Evolutionary conservation across 345 rosid species (phyloP).

Genomic region (Arabidopsis arenosa): DNA sequence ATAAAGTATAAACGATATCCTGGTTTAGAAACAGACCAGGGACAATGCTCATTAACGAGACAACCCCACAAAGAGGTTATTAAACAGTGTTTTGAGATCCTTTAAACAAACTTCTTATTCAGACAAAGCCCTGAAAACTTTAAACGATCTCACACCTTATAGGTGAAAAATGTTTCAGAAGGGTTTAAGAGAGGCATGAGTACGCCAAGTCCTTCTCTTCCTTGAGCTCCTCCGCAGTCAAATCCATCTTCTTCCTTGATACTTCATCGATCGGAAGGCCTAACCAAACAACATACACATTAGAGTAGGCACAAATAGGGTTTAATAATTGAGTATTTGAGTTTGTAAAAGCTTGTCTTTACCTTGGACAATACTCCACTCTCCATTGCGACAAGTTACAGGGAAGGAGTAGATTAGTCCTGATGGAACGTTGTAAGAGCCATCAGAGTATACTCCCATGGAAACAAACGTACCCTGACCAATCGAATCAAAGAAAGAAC

Average conservation of each 20-base stretch:
- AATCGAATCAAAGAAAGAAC: constrained; percentile 12
- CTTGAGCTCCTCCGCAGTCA: constrained; percentile 78
- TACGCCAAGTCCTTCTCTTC: constrained; percentile 98
- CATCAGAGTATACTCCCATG: constrained; percentile 99
- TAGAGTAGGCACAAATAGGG: not conserved
- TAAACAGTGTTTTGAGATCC: constrained; percentile 28
- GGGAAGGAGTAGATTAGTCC: constrained; percentile 98
- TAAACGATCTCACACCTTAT: constrained; percentile 25
- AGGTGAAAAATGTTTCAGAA: not conserved
- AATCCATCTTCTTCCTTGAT: constrained; percentile 96
- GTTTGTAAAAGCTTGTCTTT: constrained; percentile 13
- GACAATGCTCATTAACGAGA: constrained; percentile 11
- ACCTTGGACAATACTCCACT: constrained; percentile 97
- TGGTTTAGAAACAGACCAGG: constrained; percentile 36
- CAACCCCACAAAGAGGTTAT: constrained; percentile 2
- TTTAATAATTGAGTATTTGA: not conserved
- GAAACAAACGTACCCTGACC: constrained; percentile 93
- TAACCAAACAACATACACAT: constrained; percentile 39
- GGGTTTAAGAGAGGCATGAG: constrained; percentile 79
- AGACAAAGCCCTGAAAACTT: constrained; percentile 32
- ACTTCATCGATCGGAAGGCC: constrained; percentile 84
- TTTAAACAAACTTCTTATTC: constrained; percentile 34
- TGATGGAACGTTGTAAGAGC: constrained; percentile 93
- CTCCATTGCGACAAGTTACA: constrained; percentile 82
- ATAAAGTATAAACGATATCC: not conserved